Conservation (phyloP, 2,329 filamentous ascomycete genomes). For the Nigrospora sphaerica region DNA sequence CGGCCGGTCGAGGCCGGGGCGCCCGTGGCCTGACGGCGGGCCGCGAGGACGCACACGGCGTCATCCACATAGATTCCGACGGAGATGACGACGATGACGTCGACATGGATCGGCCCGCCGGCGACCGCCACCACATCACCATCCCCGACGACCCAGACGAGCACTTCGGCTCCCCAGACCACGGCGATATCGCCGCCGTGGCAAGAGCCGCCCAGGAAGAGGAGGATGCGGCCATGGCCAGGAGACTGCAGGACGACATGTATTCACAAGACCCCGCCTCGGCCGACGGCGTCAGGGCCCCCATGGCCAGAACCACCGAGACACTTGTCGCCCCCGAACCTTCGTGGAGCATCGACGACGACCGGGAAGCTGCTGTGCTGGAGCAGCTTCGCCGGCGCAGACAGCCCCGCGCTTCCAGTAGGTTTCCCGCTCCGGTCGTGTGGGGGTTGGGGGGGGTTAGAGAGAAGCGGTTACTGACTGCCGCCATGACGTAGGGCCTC, state of each 20-base stretch:
- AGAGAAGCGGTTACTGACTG: too few relatives aligned
- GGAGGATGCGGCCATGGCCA: constrained; percentile 89
- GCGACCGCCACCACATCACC: constrained; percentile 22
- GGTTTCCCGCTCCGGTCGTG: not conserved
- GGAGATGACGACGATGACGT: constrained; percentile 50
- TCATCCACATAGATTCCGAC: constrained; percentile 72
- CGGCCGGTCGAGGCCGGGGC: not conserved
- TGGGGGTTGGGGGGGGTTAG: too few relatives aligned
- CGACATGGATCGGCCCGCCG: constrained; percentile 28
- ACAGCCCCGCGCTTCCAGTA: constrained; percentile 18
- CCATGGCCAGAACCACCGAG: constrained; percentile 86
- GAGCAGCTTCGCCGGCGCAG: constrained; percentile 53
- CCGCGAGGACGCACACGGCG: constrained; percentile 48
- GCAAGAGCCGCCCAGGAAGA: constrained; percentile 56
- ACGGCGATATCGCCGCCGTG: constrained; percentile 32
- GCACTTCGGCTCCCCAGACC: constrained; percentile 7
- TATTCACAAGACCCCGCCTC: constrained; percentile 47
- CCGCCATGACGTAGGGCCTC: constrained; percentile 3
- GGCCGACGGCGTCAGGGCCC: constrained; percentile 62
- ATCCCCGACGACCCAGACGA: constrained; percentile 28
- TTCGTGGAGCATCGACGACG: constrained; percentile 43
- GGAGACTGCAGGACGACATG: constrained; percentile 84
- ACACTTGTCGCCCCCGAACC: constrained; percentile 70
- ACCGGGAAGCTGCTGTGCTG: constrained; percentile 54
- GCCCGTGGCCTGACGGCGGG: constrained; percentile 16